These are phyloP conservation scores for Boechera retrofracta DNA, from an alignment of 345 rosid genomes.

Conservation along the genomic window DNA sequence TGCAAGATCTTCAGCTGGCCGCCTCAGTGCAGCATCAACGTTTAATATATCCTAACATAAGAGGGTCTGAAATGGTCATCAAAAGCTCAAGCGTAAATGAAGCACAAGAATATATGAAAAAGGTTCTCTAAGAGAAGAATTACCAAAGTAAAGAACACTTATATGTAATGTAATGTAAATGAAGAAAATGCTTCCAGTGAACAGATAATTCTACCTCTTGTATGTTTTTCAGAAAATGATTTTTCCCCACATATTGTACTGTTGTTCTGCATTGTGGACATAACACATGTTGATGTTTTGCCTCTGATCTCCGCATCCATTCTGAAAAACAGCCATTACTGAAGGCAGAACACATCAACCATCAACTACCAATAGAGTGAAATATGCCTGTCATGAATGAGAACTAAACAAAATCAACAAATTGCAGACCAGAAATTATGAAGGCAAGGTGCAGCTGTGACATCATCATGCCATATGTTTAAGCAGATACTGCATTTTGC, in stretches of 20 bases:
- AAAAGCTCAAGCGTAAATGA: constrained; percentile 26
- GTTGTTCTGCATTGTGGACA: constrained; percentile 96
- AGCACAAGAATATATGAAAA: constrained; percentile 16
- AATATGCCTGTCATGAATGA: background rate
- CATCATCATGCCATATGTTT: too few species aligned
- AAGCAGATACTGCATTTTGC: too few species aligned
- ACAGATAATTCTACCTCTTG: constrained; percentile 63
- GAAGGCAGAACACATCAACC: constrained; percentile 44
- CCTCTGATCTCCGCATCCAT: constrained; percentile 86
- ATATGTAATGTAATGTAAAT: background rate
- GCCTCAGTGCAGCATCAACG: constrained; percentile 67
- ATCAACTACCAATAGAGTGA: constrained; percentile 25
- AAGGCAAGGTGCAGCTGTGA: too few species aligned
- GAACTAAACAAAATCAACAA: too few species aligned
- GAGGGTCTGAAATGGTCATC: constrained; percentile 26
- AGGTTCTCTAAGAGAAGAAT: background rate
- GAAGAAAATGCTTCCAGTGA: constrained; percentile 25
- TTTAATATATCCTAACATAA: constrained; percentile 66
- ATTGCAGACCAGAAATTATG: too few species aligned
- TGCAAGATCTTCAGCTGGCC: constrained; percentile 75
- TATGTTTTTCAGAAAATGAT: constrained; percentile 74
- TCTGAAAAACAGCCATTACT: constrained; percentile 98
- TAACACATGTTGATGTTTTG: constrained; percentile 63
- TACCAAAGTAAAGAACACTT: background rate
- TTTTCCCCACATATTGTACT: constrained; percentile 82